Percentiles rank a stretch among this genome's conserved stretches.
These are phyloP conservation scores for Decorospora gaudefroyi DNA, from an alignment of 2,329 filamentous ascomycete genomes.

Conservation along the genomic window DNA sequence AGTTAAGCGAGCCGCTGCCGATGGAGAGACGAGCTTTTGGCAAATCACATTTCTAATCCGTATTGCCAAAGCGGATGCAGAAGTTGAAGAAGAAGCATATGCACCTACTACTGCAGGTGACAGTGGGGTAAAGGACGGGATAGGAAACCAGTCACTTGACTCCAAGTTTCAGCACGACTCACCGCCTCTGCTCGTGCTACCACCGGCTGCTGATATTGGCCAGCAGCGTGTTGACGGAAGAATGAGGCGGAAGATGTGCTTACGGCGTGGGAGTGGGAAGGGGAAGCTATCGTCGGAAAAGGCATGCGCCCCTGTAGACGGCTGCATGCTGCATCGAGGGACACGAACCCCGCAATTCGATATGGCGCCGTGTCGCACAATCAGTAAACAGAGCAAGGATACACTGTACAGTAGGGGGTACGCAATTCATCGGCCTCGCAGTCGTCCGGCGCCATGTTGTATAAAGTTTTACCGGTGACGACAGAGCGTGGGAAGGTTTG, in stretches of 20 bases:
- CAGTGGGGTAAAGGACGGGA: constrained; percentile 23
- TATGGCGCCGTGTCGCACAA: neutral
- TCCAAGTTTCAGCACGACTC: constrained; percentile 26
- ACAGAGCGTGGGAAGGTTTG: constrained; percentile 2
- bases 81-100: constrained; percentile 25
- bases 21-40: too few relatives aligned
- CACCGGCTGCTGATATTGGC: neutral
- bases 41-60: too few relatives aligned
- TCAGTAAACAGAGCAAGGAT: too few relatives aligned
- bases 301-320: constrained; percentile 12
- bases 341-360: constrained; percentile 16
- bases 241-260: constrained; percentile 12
- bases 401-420: neutral
- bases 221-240: neutral
- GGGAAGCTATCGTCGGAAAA: neutral
- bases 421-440: constrained; percentile 5
- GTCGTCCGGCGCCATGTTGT: constrained; percentile 1
- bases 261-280: constrained; percentile 7
- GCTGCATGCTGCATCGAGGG: constrained; percentile 11
- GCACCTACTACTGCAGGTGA: constrained; percentile 33
- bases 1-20: too few relatives aligned
- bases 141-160: constrained; percentile 21
- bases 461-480: constrained; percentile 11
- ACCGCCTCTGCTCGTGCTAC: constrained; percentile 22
- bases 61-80: too few relatives aligned